Evolutionary conservation across 768 basidiomycete species (phyloP).

Genomic region (Daedaleopsis nitida): DNA sequence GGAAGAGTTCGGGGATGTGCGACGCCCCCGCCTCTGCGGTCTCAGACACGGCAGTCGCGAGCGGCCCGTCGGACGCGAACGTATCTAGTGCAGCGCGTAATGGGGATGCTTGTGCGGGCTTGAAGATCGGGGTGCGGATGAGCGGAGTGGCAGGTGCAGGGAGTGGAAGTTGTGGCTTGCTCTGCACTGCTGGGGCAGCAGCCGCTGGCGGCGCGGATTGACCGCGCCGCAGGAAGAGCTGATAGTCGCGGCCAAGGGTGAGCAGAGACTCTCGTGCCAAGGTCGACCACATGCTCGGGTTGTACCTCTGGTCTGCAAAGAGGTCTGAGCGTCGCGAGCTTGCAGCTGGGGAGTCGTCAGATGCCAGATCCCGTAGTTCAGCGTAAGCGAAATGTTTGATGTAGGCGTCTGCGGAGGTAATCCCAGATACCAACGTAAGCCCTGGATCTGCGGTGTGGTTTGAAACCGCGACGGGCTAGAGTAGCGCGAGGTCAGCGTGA

Average conservation of each 20-base stretch:
- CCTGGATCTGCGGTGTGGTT: conserved; percentile 51
- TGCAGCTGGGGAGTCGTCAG: conserved; percentile 43
- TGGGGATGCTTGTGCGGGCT: conserved; percentile 48
- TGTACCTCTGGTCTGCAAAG: conserved; percentile 70
- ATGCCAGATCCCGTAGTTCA: conserved; percentile 57
- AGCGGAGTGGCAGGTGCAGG: conserved; percentile 41
- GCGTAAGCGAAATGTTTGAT: conserved; percentile 69
- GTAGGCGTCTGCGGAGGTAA: conserved; percentile 50
- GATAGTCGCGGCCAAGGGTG: conserved; percentile 69
- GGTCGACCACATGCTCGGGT: conserved; percentile 63
- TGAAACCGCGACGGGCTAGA: conserved; percentile 51
- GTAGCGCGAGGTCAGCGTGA: background rate
- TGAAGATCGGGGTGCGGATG: conserved; percentile 47
- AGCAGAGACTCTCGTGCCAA: conserved; percentile 61
- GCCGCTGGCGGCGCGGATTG: conserved; percentile 36
- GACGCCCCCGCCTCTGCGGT: conserved; percentile 51
- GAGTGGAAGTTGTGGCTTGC: conserved; percentile 36
- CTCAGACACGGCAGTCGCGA: conserved; percentile 44
- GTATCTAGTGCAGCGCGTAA: conserved; percentile 53
- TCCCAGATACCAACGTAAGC: conserved; percentile 62
- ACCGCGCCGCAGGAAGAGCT: conserved; percentile 63
- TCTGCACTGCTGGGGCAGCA: conserved; percentile 32
- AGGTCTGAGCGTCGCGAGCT: conserved; percentile 51
- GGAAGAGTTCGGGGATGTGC: conserved; percentile 54
- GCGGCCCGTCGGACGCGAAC: conserved; percentile 55